Evolutionary conservation across 2,329 filamentous ascomycete genomes (phyloP).

Genomic region (Fusarium paranaense): DNA sequence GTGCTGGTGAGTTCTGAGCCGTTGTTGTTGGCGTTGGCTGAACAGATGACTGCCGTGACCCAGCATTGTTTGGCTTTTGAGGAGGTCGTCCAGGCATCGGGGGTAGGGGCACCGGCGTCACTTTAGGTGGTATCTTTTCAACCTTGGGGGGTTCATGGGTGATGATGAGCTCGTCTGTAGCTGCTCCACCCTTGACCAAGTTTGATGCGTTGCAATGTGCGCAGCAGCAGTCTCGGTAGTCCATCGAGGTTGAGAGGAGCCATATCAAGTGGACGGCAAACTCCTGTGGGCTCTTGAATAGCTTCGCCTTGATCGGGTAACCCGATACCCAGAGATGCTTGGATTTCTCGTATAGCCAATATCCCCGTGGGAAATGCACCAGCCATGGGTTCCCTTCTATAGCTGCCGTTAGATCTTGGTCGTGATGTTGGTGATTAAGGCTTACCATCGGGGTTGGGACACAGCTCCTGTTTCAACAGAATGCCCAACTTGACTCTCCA

Average conservation of each 20-base stretch:
- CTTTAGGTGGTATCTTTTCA: conserved; percentile 46
- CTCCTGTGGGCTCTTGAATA: conserved; percentile 65
- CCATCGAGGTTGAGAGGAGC: conserved; percentile 60
- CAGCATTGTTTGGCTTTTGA: conserved; percentile 47
- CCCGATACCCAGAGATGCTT: conserved; percentile 64
- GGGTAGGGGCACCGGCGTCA: conserved; percentile 54
- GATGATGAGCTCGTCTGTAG: conserved; percentile 45
- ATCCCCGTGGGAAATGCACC: conserved; percentile 58
- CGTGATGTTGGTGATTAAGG: background rate
- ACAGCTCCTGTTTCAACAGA: conserved; percentile 58
- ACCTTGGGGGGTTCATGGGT: conserved; percentile 36
- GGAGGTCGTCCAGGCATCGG: conserved; percentile 48
- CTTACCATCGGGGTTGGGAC: conserved; percentile 55
- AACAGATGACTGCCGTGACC: conserved; percentile 47
- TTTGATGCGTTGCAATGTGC: conserved; percentile 58
- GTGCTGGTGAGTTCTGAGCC: conserved; percentile 33
- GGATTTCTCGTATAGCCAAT: conserved; percentile 61
- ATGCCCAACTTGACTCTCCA: conserved; percentile 60
- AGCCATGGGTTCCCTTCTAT: conserved; percentile 59
- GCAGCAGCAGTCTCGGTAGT: conserved; percentile 64
- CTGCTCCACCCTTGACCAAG: conserved; percentile 36
- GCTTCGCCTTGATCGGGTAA: conserved; percentile 60
- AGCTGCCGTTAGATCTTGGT: conserved; percentile 22
- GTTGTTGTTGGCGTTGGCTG: conserved; percentile 31
- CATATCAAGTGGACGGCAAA: conserved; percentile 65